Percentiles rank a stretch among this genome's conserved stretches.
Conservation (phyloP, 208 protist genomes). For the Trypanosoma cruzi region DNA sequence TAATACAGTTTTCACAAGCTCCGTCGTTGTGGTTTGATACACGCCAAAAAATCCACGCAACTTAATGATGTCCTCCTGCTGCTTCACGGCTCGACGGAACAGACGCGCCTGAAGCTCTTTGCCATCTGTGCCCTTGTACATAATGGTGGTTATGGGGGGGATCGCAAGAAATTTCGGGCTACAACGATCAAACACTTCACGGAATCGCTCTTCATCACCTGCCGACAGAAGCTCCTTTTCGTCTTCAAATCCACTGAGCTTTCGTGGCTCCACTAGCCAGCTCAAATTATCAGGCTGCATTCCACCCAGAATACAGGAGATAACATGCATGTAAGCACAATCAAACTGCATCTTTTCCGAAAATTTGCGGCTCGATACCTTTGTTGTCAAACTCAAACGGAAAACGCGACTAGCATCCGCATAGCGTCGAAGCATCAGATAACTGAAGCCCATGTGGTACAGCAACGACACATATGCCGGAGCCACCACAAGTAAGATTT, state of each 20-base stretch:
- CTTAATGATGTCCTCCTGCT: constrained; percentile 89
- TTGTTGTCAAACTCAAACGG: constrained; percentile 67
- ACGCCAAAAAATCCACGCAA: constrained; percentile 90
- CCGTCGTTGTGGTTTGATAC: constrained; percentile 88
- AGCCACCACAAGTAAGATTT: constrained; percentile 63
- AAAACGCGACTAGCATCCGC: constrained; percentile 85
- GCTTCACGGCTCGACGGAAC: constrained; percentile 88
- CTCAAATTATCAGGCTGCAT: constrained; percentile 73
- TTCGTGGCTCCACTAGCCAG: constrained; percentile 60
- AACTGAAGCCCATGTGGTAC: constrained; percentile 91
- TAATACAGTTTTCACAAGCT: constrained; percentile 77
- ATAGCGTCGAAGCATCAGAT: constrained; percentile 92
- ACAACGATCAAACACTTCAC: constrained; percentile 90
- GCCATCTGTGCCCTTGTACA: constrained; percentile 78
- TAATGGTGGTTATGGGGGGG: constrained; percentile 46
- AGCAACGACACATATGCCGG: constrained; percentile 80
- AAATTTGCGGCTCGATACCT: constrained; percentile 76
- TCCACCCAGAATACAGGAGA: constrained; percentile 82
- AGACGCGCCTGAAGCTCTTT: constrained; percentile 90
- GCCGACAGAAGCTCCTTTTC: constrained; percentile 77
- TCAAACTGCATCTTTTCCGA: constrained; percentile 85
- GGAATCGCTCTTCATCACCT: constrained; percentile 90
- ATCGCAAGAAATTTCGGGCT: constrained; percentile 91
- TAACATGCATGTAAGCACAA: constrained; percentile 80
- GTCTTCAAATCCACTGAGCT: constrained; percentile 74